These are phyloP conservation scores for Grosmannia serpens DNA, from an alignment of 2,329 filamentous ascomycete genomes.

Conservation along the genomic window DNA sequence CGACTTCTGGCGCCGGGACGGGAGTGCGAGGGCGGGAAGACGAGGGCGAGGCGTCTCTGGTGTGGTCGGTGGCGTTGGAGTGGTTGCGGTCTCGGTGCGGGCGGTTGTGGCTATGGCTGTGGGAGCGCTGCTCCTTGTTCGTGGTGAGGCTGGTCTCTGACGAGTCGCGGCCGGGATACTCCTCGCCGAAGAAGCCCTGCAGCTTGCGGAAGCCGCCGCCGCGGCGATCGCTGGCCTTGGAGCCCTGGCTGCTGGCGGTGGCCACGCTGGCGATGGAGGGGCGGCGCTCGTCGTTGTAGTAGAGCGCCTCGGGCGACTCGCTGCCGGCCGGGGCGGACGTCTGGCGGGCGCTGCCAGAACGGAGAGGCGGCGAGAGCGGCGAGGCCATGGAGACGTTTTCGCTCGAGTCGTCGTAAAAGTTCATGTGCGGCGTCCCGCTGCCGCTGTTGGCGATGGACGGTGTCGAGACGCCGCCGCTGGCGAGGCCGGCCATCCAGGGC, in stretches of 20 bases:
- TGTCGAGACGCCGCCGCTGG: constrained; percentile 14
- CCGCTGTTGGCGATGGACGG: constrained; percentile 24
- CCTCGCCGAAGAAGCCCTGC: constrained; percentile 87
- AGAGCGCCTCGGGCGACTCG: constrained; percentile 50
- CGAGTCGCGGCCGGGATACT: constrained; percentile 62
- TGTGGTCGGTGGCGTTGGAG: constrained; percentile 63
- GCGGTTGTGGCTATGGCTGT: constrained; percentile 49
- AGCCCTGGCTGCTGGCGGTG: constrained; percentile 69
- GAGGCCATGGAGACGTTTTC: constrained; percentile 52
- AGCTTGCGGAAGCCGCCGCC: constrained; percentile 71
- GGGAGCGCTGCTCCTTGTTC: constrained; percentile 51
- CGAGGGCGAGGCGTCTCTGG: constrained; percentile 62
- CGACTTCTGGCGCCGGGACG: constrained; percentile 80
- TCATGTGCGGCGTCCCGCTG: constrained; percentile 28
- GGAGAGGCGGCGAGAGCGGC: constrained; percentile 61
- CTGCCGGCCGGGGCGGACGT: constrained; percentile 31
- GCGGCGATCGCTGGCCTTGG: constrained; percentile 58
- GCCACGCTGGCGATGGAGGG: constrained; percentile 84
- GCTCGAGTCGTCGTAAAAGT: constrained; percentile 66
- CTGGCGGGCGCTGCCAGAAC: constrained; percentile 35
- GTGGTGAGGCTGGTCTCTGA: constrained; percentile 56
- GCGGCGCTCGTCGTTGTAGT: constrained; percentile 61
- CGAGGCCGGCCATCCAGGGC: constrained; percentile 40
- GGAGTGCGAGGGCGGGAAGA: constrained; percentile 75
- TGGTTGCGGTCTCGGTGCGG: constrained; percentile 66